phyloP scores from a whole-genome alignment of 225 moss, liverwort and hornwort species.

The Lunularia cruciata region DNA sequence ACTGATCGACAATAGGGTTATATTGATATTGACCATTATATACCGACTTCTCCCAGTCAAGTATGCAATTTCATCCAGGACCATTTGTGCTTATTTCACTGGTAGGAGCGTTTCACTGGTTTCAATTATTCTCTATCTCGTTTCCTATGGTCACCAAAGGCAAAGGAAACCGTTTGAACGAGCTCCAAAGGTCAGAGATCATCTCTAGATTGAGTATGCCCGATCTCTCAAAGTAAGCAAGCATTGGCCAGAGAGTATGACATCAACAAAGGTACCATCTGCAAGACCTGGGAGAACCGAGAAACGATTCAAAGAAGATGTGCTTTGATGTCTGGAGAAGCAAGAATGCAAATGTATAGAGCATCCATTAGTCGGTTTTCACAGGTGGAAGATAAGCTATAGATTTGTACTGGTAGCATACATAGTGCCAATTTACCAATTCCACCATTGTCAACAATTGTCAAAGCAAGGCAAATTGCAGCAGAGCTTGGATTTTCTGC shows the following conservation, averaged over 20 bases:
- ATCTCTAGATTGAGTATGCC: neutral
- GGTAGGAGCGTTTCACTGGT: no score
- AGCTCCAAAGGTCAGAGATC: neutral
- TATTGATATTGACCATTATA: no score
- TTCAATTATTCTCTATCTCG: no score
- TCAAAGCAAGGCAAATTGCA: no score
- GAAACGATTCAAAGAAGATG: neutral
- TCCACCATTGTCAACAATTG: neutral
- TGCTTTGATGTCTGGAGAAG: neutral
- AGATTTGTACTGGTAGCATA: neutral
- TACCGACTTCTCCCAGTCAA: no score
- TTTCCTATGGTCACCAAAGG: no score
- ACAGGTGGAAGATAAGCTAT: neutral
- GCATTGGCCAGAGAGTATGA: neutral
- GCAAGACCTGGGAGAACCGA: neutral
- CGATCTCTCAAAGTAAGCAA: neutral
- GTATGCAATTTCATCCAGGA: no score
- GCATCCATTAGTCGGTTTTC: neutral
- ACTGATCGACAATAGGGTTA: no score
- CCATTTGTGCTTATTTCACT: no score
- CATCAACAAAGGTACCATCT: neutral
- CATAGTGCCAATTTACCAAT: neutral
- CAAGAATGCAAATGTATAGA: neutral
- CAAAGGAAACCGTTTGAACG: neutral
- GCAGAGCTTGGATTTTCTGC: neutral